Conservation (phyloP, 1,284 basidiomycete genomes). For the Rhizoctonia solani region DNA sequence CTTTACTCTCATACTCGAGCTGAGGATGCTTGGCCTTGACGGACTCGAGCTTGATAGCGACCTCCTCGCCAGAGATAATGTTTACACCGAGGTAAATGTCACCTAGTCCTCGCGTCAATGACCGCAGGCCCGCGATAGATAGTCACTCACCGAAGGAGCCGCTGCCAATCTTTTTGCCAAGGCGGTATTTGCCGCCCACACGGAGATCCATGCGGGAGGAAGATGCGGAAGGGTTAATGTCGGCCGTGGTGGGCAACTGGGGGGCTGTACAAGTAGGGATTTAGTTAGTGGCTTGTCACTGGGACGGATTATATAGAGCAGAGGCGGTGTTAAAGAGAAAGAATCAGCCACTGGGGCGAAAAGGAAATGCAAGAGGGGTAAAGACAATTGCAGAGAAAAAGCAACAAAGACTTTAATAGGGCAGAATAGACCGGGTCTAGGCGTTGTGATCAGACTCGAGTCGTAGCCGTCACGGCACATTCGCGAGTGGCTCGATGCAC, state of each 20-base stretch:
- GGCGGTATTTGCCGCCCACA: conserved; percentile 97
- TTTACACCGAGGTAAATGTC: conserved; percentile 99
- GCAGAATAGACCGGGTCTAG: too few relatives aligned
- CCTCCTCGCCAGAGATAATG: conserved; percentile 99
- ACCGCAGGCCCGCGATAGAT: conserved; percentile 9
- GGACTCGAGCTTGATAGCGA: conserved; percentile 99
- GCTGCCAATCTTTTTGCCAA: conserved; percentile 99
- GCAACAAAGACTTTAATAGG: too few relatives aligned
- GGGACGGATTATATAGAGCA: too few relatives aligned
- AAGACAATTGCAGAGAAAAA: too few relatives aligned
- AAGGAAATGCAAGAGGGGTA: too few relatives aligned
- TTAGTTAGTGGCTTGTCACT: background rate
- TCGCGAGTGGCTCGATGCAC: too few relatives aligned
- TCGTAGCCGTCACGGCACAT: too few relatives aligned
- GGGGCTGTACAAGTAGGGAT: conserved; percentile 28
- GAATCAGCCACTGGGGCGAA: too few relatives aligned
- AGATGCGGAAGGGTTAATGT: conserved; percentile 38
- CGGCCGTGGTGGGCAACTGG: conserved; percentile 41
- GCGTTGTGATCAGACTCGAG: too few relatives aligned
- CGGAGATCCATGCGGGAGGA: conserved; percentile 74
- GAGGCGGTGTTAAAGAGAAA: too few relatives aligned
- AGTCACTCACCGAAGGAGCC: conserved; percentile 92
- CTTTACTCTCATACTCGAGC: conserved; percentile 97
- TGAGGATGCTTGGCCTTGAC: conserved; percentile 99
- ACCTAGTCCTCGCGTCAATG: conserved; percentile 55